Base-by-base conservation (phyloP, 768 basidiomycete species). In the Mycena rebaudengoi region DNA sequence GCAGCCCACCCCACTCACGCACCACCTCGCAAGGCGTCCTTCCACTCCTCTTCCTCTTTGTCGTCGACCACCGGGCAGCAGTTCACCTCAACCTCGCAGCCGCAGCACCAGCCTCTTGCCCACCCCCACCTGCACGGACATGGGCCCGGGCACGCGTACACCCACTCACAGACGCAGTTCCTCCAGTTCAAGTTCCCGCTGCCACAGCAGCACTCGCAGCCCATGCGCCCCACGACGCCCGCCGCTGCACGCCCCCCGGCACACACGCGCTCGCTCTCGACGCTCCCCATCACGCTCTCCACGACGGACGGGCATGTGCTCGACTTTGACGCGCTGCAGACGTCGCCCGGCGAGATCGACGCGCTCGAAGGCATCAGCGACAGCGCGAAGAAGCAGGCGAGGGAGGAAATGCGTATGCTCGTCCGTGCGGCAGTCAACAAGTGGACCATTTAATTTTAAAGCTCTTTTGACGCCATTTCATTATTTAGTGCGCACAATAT, bases 321-420 rank as follows among this genome's bases (percentile, higher is more conserved):
- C 25, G 89, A 90, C 73, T 95, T 97, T 70, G 91, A 97, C 68
- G 94, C 95, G 10, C 78, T 96, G 41, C 82, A 83, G 61, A 88
- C 91, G 14, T 88, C 90, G 2, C 89, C 93, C 1, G 82, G 84
- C 3, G 82, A 91, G 48, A 77, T 96, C 29, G 91, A 94, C 69
- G 87, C 85, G 30, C 81, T 94, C 8, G 89, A 92, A 54, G 92
- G 91, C 5, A 91, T 95, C 62, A 87, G 91, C 0, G 87, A 90
- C 58, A 91, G 89, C 69, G 91, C 92, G 41, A 94, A 94, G 83
- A 92, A 91, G 71, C 88, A 91, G 67, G 93, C 91, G 21, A 86
- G 86, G 69, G 83, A 87, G 45, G 92, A 94, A 65, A 91, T 94
- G 87, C 82, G 86, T 5, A 79, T 86, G 60, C 78, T 94, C 30